Base-by-base conservation (phyloP, 495 filamentous ascomycete genomes). In the Penicillium manginii region DNA sequence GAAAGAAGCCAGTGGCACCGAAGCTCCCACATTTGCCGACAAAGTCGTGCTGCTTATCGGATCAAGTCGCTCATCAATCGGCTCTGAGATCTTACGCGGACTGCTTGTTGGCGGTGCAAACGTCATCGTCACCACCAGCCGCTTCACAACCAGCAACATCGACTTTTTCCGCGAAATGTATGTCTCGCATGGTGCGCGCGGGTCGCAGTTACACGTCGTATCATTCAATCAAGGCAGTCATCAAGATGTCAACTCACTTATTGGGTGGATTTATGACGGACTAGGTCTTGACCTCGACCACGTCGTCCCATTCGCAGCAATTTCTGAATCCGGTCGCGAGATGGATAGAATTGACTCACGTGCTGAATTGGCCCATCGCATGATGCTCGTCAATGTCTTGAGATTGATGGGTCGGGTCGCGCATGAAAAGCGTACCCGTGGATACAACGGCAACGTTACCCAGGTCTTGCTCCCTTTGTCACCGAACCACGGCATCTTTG, bases 111-210 rank as follows among this genome's bases (percentile, higher is more conserved):
- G 96, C 73, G 94, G 94, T 67, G 94, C 93, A 62, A 92, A 92
- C 78, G 94, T 99, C 32, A 77, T 97, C 52, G 94, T 99, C 55
- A 98, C 94, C 9, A 98, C 94, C 29, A 96, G 91, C 71, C 87
- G 94, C 57, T 98, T 92, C 82, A 97, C 96, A 2, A 91, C 91
- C 35, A 89, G 97, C 69, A 93, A 97, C 51, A 99, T 94, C 22
- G 96, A 99, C 78, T 98, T 98, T 78, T 99, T 98, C 78, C 94
- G 98, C 77, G 87, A 89, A 42, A 98, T 99, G 92, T 99, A 98
- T 71, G 87, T 92, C 61, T 87, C 92, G 47, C 96, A 87, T 66
- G 94, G 94, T 64, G 88, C 91, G 48, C 91, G 91, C 60, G 94
- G 96, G 57, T 98, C 94, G 54, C 92, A 98, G 75, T 84, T 99